These are phyloP conservation scores for Lasiodiplodia sp. DNA, from an alignment of 2,329 filamentous ascomycete species.

Conservation along the genomic window DNA sequence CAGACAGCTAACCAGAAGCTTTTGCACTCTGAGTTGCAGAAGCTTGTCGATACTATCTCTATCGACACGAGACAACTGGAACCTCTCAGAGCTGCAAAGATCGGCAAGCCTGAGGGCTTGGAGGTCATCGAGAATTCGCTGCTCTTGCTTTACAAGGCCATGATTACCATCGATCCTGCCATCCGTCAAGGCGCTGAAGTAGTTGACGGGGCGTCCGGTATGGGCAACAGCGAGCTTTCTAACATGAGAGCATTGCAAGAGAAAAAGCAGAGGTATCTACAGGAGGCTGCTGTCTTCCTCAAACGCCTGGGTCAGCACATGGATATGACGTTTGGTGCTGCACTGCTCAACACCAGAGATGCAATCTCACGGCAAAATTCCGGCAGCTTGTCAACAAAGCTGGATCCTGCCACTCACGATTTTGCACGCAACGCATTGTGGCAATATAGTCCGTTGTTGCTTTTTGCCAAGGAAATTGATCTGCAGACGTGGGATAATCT, in stretches of 20 bases:
- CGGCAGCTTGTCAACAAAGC: slow-evolving; percentile 59
- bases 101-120: slow-evolving; percentile 74
- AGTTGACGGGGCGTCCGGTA: slow-evolving; percentile 53
- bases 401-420: slow-evolving; percentile 74
- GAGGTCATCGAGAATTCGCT: slow-evolving; percentile 80
- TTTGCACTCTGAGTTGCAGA: slow-evolving; percentile 86
- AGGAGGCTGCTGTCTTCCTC: slow-evolving; percentile 79
- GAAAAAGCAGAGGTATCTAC: slow-evolving; percentile 87
- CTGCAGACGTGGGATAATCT: slow-evolving; percentile 80
- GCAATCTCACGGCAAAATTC: slow-evolving; percentile 62
- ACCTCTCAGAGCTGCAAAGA: slow-evolving; percentile 73
- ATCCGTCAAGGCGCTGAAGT: slow-evolving; percentile 61
- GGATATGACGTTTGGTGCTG: slow-evolving; percentile 78
- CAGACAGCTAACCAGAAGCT: slow-evolving; percentile 97
- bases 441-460: slow-evolving; percentile 85
- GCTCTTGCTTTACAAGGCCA: slow-evolving; percentile 85
- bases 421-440: slow-evolving; percentile 77
- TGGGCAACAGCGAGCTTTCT: slow-evolving; percentile 75
- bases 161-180: slow-evolving; percentile 90
- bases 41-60: slow-evolving; percentile 87
- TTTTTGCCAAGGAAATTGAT: slow-evolving; percentile 89
- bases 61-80: slow-evolving; percentile 80
- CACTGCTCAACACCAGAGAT: slow-evolving; percentile 73
- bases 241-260: slow-evolving; percentile 94
- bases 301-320: slow-evolving; percentile 82